Evolutionary conservation across 2,329 filamentous ascomycete genomes (phyloP), one percentile per base, ranked within the genome.

Genomic region (Tolypocladium amazonense): DNA sequence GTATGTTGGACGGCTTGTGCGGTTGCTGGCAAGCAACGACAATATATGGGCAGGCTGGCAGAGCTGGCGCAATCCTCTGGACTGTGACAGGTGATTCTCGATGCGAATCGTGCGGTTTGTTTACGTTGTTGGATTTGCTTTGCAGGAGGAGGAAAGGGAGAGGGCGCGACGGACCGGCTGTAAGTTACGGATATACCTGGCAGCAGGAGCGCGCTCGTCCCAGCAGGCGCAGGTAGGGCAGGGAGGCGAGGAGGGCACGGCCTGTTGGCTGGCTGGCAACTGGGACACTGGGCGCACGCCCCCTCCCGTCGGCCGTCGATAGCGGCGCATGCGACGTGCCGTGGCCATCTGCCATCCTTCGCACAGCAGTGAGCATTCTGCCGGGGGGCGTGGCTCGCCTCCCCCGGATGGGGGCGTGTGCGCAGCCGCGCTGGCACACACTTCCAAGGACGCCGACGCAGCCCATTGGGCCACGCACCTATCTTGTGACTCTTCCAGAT

Each of bases 1-100:
- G 39, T 53, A 61, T 60, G 62, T 55, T 59, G 61, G 62, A 64
- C 66, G 62, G 67, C 65, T 68, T 60, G 59, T 54, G 30, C 27
- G 15, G 50, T 53, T 53, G 50, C 30, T 35, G 30, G 50, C 63
- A 62, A 64, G 61, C 66, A 60, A 63, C 65, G 63, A 63, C 63
- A 68, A 67, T 64, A 50, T 56, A 62, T 65, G 65, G 68, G 68
- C 66, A 67, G 65, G 66, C 65, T 69, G 68, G 66, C 67, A 68
- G 65, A 72, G 78, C 80, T 82, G 81, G 73, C 75, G 80, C 77
- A 80, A 83, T 75, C 73, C 79, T 80, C 81, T 73, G 53, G 77
- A 80, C 82, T 81, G 82, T 81, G 81, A 84, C 81, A 78, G 76
- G 75, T 77, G 77, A 81, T 77, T 81, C 81, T 81, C 75, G 73